Evolutionary conservation across 2,329 filamentous ascomycete genomes (phyloP), one percentile per base, ranked within the genome.

Genomic region (Apiospora rasikravindrae): DNA sequence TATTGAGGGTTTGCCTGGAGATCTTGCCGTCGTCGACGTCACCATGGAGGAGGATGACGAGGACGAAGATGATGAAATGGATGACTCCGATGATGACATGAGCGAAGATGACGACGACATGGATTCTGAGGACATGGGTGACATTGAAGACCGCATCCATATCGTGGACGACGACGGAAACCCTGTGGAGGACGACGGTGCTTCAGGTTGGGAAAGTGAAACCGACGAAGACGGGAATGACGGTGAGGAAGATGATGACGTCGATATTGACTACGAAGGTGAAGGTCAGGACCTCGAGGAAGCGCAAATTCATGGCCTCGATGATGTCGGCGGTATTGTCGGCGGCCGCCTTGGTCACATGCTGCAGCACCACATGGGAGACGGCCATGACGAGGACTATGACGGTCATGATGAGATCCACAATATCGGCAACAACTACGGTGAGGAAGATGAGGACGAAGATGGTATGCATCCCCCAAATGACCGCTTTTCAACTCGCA

Each of bases 41-140:
- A 94, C 97, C 74, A 93, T 98, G 86, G 93, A 93, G 69, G 90
- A 88, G 68, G 87, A 90, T 4, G 88, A 90, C 3, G 88, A 90
- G n/a, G 91, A 89, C 70, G 91, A 88, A 29, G 86, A 87, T 8
- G 85, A 88, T 10, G 88, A 90, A 16, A 89, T 91, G 1, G 88
- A 89, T 29, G 84, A 87, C 40, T 84, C 87, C 8, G 87, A 90
- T 4, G 88, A 89, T 4, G 84, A 83, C 71, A 85, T 84, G 70
- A 89, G 90, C 40, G 88, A 90, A 37, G 90, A 92, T 45, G 90
- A 91, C 14, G 90, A 90, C 44, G 87, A 86, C 2, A 86, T 89
- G 3, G 85, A 86, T 10, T 86, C 89, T 26, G 87, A 88, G 29
- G 89, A 90, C 10, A 86, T 88, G 70, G 86, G 87, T 64, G 87